Base-by-base conservation (phyloP, 768 basidiomycete genomes). In the Butyriboletus loyo region DNA sequence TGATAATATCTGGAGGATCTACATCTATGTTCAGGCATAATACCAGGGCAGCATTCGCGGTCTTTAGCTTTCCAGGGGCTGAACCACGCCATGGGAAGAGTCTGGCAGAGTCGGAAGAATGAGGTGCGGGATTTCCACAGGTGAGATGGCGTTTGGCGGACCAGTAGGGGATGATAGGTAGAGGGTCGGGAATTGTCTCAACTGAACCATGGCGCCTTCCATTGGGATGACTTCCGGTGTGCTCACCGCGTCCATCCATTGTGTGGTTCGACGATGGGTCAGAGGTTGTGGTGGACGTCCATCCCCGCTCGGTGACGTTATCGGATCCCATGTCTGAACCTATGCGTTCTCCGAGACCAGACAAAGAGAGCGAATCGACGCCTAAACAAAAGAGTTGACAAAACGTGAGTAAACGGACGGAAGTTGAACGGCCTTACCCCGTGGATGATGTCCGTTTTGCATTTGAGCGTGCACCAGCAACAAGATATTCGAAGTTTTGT, bases 21-120 rank as follows among this genome's bases (percentile, higher is more conserved):
- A 97, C 91, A 50, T 96, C 95, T 67, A 98, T 92, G 72, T 98
- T 98, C 19, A 99, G 78, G 65, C 97, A 99, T 49, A 98, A 75
- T 9, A 96, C 88, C 6, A 96, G 77, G 2, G 86, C 87, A 2
- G 92, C 96, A 32, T 92, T 87, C 17, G 87, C 84, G 1, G 94
- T 98, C 71, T 96, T 96, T 48, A 96, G 82, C 66, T 94, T 92
- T 54, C 86, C 86, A 3, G 88, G 87, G 0, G 86, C 77, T 11
- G 84, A 78, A 39, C 85, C 83, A 46, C 93, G 85, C 93, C 94
- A 97, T 9, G 85, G 80, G 51, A 81, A 77, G 53, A 84, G 77
- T 62, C 83, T 85, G 14, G 84, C 72, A 0, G 81, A 82, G 75
- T 82, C 84, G 14, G 84, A 72, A 7, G 84, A 86, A 36, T 79